phyloP scores from a whole-genome alignment of 2,329 filamentous ascomycete genomes.

The Diaporthe sp. region DNA sequence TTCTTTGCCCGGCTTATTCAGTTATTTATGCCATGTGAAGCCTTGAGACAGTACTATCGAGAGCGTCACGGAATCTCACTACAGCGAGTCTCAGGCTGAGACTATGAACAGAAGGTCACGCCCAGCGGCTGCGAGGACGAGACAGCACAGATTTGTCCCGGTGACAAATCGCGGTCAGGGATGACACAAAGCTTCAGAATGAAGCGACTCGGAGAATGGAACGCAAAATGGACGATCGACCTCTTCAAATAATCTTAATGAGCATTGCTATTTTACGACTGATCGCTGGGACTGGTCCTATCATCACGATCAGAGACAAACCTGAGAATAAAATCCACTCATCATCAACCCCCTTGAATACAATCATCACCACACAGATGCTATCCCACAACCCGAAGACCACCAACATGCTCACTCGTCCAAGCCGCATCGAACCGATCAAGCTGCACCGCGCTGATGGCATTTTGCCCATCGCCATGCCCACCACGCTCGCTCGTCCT shows the following conservation, averaged over 20 bases:
- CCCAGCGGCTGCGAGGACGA: neutral
- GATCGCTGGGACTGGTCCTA: neutral
- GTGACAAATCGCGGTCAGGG: neutral
- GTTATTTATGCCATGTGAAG: neutral
- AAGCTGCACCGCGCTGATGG: slow-evolving; percentile 58
- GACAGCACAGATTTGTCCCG: neutral
- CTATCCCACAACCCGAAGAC: slow-evolving; percentile 12
- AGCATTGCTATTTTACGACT: neutral
- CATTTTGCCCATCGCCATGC: neutral
- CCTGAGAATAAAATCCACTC: neutral
- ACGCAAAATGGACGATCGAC: neutral
- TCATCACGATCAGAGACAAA: neutral
- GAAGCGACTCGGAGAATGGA: neutral
- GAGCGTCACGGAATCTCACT: neutral
- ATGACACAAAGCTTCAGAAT: neutral
- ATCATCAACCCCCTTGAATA: neutral
- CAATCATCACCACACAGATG: neutral
- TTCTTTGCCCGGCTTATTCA: neutral
- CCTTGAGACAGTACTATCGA: neutral
- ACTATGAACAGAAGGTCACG: neutral
- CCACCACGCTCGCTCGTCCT: slow-evolving; percentile 38
- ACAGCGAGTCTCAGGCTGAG: neutral
- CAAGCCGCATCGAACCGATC: slow-evolving; percentile 59
- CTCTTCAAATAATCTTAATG: neutral
- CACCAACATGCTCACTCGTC: slow-evolving; percentile 47